phyloP scores from a whole-genome alignment of 148 eudicot genomes.

The Fallopia convolvulus region DNA sequence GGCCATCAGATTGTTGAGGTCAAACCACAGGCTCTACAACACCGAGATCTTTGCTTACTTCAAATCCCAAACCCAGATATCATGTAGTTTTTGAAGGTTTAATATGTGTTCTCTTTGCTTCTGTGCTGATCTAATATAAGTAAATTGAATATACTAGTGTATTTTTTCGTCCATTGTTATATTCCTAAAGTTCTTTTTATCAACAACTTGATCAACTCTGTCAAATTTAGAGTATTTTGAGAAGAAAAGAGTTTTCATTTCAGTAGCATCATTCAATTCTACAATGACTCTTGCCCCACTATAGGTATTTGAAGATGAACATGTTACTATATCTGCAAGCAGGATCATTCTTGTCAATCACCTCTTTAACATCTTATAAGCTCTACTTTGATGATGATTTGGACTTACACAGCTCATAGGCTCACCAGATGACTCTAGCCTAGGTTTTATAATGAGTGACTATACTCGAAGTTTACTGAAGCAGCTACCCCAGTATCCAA shows the following conservation, averaged over 20 bases:
- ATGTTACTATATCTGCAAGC: background rate
- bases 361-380: background rate
- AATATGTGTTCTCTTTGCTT: background rate
- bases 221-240: background rate
- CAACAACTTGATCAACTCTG: background rate
- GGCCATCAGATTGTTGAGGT: too few relatives aligned
- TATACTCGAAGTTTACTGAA: background rate
- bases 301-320: background rate
- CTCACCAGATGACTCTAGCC: conserved; percentile 7
- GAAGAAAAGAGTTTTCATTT: background rate
- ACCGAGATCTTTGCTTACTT: too few relatives aligned
- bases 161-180: background rate
- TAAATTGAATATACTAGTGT: background rate
- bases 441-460: conserved; percentile 1
- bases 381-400: background rate
- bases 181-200: background rate
- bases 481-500: conserved; percentile 1
- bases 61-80: too few relatives aligned
- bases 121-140: background rate
- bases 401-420: conserved; percentile 9
- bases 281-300: background rate
- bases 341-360: background rate
- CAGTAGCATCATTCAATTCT: background rate
- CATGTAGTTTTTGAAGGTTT: background rate
- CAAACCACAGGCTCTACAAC: too few relatives aligned